Percentiles rank a stretch among this genome's conserved stretches.
Conservation (phyloP, 345 rosid genomes). For the rapeseed (Brassica napus) region Da-Ae NC_063449.1:41781501-41782000, state of each 20-base stretch:
- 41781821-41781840: constrained; percentile 5
- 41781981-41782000: background rate
- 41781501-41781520: no score
- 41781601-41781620: no score
- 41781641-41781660: no score
- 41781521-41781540: no score
- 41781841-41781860: background rate
- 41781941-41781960: constrained; percentile 39
- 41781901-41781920: constrained; percentile 3
- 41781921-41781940: constrained; percentile 18
- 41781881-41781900: constrained; percentile 15
- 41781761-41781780: constrained; percentile 15
- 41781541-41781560: no score
- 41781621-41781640: no score
- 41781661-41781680: no score
- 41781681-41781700: no score
- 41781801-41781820: constrained; percentile 15
- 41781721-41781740: no score
- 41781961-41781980: constrained; percentile 16
- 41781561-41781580: no score
- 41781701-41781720: no score
- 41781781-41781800: background rate
- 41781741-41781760: background rate
- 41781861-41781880: background rate
- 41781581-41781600: no score